These are phyloP conservation scores for Fusarium sp. DNA, from an alignment of 2,329 filamentous ascomycete genomes.

Conservation along the genomic window DNA sequence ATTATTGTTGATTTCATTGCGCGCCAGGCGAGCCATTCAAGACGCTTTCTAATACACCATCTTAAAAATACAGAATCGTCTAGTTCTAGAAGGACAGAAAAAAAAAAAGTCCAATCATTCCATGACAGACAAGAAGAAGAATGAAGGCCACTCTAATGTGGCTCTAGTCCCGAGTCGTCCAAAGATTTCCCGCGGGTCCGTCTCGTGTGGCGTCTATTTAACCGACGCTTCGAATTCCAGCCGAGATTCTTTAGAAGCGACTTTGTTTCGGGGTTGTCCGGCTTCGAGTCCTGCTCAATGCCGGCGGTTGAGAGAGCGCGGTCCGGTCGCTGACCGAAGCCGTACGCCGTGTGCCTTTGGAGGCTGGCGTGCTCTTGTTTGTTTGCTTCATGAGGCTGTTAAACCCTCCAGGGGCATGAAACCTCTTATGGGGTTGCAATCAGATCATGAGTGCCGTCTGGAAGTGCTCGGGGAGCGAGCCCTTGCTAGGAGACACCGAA, in stretches of 20 bases:
- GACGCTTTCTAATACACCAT: background rate
- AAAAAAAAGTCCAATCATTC: constrained; percentile 20
- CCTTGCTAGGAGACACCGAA: constrained; percentile 52
- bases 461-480: constrained; percentile 40
- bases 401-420: constrained; percentile 50
- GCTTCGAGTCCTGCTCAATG: constrained; percentile 20
- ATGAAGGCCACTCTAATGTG: background rate
- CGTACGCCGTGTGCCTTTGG: background rate
- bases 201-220: constrained; percentile 17
- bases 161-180: background rate
- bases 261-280: background rate
- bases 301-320: background rate
- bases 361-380: constrained; percentile 34
- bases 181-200: background rate
- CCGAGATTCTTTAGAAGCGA: background rate
- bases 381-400: constrained; percentile 52
- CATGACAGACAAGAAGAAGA: constrained; percentile 1
- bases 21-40: constrained; percentile 4
- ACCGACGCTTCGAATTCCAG: constrained; percentile 5
- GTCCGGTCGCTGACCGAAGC: background rate
- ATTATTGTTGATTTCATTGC: constrained; percentile 3
- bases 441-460: constrained; percentile 30
- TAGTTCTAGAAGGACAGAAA: constrained; percentile 20
- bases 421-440: constrained; percentile 5
- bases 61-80: background rate